Percentiles rank a stretch among this genome's conserved stretches.
phyloP scores from a whole-genome alignment of 768 basidiomycete species.

The Boletus pseudo-olivaceus region DNA sequence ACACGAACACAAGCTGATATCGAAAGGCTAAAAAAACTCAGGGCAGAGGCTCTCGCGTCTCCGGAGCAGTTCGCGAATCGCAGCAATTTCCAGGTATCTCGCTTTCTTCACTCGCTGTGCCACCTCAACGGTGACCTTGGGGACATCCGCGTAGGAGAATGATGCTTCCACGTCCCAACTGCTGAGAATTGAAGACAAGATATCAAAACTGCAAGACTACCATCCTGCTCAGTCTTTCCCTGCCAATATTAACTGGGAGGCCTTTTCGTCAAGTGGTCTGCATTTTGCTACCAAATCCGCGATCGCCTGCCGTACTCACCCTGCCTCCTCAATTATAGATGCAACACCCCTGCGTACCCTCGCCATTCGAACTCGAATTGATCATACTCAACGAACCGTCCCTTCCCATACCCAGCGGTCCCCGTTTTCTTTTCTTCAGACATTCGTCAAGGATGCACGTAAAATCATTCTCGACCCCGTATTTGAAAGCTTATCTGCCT shows the following conservation, averaged over 20 bases:
- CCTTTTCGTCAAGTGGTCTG: constrained; percentile 56
- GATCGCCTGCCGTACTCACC: constrained; percentile 7
- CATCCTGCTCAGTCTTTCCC: constrained; percentile 40
- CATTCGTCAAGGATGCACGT: constrained; percentile 52
- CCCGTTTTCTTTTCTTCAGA: constrained; percentile 52
- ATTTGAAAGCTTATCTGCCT: constrained; percentile 21
- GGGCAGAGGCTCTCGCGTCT: constrained; percentile 34
- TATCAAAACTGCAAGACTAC: constrained; percentile 47
- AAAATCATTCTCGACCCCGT: constrained; percentile 48
- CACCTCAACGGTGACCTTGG: constrained; percentile 22
- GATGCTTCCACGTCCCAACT: constrained; percentile 25
- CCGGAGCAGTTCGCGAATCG: constrained; percentile 34
- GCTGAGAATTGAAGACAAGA: constrained; percentile 28
- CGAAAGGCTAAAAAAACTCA: constrained; percentile 47
- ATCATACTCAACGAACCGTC: constrained; percentile 36
- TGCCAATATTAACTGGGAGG: constrained; percentile 57
- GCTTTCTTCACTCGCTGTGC: background rate
- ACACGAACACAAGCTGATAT: constrained; percentile 62
- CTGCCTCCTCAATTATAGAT: constrained; percentile 37
- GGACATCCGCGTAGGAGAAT: constrained; percentile 7
- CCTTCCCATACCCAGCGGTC: constrained; percentile 42
- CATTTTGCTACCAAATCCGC: constrained; percentile 1
- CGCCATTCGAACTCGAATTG: constrained; percentile 36
- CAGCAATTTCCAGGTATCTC: constrained; percentile 35
- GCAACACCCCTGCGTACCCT: constrained; percentile 50